Percentiles rank a stretch among this genome's conserved stretches.
phyloP scores from a whole-genome alignment of 148 eudicot genomes.

The Chenopodium quinoa region DNA sequence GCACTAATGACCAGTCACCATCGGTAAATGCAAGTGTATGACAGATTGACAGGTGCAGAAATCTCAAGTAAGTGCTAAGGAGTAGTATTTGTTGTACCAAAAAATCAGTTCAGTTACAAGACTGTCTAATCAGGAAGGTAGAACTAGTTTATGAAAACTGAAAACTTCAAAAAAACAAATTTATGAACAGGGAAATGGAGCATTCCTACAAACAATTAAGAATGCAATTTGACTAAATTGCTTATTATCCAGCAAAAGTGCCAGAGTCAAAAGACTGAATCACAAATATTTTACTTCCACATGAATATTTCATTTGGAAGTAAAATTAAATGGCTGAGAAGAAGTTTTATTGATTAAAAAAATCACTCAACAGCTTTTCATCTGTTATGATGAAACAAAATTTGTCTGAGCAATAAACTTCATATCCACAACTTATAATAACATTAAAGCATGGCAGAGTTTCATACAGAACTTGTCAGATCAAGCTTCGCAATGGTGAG shows the following conservation, averaged over 20 bases:
- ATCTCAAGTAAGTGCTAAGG: too few species aligned
- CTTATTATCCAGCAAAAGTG: not conserved
- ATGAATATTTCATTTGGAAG: not conserved
- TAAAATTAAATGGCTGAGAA: not conserved
- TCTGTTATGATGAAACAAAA: not conserved
- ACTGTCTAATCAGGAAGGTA: too few species aligned
- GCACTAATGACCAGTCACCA: too few species aligned
- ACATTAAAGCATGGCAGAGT: conserved; percentile 6
- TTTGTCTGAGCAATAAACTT: not conserved
- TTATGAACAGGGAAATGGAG: not conserved
- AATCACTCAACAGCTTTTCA: not conserved
- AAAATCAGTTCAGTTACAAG: too few species aligned
- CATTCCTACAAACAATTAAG: not conserved
- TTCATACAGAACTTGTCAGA: conserved; percentile 6
- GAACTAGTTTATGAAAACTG: not conserved
- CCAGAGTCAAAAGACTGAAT: not conserved
- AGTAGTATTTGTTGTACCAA: too few species aligned
- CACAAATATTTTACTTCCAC: not conserved
- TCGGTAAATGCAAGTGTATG: too few species aligned
- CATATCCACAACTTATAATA: conserved; percentile 6
- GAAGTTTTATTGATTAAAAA: not conserved
- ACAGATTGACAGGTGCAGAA: too few species aligned
- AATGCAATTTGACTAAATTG: not conserved
- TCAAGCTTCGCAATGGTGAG: conserved; percentile 7
- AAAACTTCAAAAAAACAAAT: not conserved